Base-by-base conservation (phyloP, 257 asterid genomes). In the Lithospermum erythrorhizon region DNA sequence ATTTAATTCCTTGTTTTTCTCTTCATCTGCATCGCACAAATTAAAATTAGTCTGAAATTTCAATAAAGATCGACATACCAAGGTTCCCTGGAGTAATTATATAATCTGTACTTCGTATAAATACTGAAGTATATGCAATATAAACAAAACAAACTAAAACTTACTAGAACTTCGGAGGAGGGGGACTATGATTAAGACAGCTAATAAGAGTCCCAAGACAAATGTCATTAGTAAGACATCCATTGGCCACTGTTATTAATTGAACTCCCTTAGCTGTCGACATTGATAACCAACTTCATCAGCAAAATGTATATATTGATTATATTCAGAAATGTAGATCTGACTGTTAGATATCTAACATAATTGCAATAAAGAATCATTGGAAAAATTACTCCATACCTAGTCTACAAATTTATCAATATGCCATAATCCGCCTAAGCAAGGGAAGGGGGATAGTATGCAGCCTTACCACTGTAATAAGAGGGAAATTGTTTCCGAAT, bases 101-200 rank as follows among this genome's bases (percentile, higher is more conserved):
- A 35, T 35, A 65, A 47, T 6, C 32, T 6, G 0, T 55, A 62
- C 2, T 19, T 21, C 5, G n/a, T 41, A 41, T 23, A 67, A 66
- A 35, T 48, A 57, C 20, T 21, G 27, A 19, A 30, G 22, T 41
- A 53, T 65, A 58, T 1, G 15, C 21, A 23, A 41, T 55, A 49
- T 20, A 11, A 18, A 47, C 55, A 2, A 41, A 57, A 11, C 21
- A 61, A 47, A 6, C 4, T 27, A 27, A 27, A 53, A 45, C 66
- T 51, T 53, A 86, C 95, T 89, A 69, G 81, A 76, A 73, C 75
- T 82, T 35, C 84, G 83, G 37, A 83, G 70, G 41, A 74, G 82
- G 22, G 87, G 87, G 61, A 79, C 57, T 20, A 82, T n/a, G 51
- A 77, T 21, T 9, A 84, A 59, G 15, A 79, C 7, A 53, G 71